Base-by-base conservation (phyloP, 1,284 basidiomycete genomes). In the Pseudozyma pruni region DNA sequence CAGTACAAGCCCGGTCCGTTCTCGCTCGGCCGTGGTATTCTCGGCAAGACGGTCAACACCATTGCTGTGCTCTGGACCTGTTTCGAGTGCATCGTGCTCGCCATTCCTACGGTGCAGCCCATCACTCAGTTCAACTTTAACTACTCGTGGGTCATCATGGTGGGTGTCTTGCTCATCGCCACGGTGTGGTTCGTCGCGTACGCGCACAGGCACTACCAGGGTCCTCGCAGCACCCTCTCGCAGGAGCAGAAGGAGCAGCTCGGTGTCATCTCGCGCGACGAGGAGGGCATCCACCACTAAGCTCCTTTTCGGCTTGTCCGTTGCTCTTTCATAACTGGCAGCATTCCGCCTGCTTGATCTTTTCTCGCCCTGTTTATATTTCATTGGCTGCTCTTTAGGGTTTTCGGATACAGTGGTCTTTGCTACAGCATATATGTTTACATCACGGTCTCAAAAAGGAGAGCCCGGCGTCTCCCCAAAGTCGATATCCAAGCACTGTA, bases 1-100 rank as follows among this genome's bases (percentile, higher is more conserved):
- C 57, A 71, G 57, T 93, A 91, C 86, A 89, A 89, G 80, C 91
- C 92, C 1, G 92, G 92, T n/a, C 92, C 92, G 17, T 94, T 92
- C 84, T 90, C 89, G 81, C 89, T 93, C 86, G 92, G 92, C 20
- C 85, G 88, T 49, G 91, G 91, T 0, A 46, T 85, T 58, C 80
- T 92, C 19, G 91, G 90, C 3, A 87, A 86, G 84, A 76, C 86
- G 14, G 86, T 87, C 70, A 92, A 93, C 78, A 62, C 85, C 19
- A 86, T 86, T 46, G 91, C 90, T 70, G 88, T 92, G 40, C 43
- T 83, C 23, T 85, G 84, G 83, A 84, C 84, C 23, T 34, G 73
- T 6, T 84, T 85, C 53, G 83, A 83, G 51, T 74, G 72, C 64
- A 66, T 58, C 34, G 54, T 79, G 44, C 67, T 80, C 6, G 52